Base-by-base conservation (phyloP, 2,329 filamentous ascomycete species). In the Colletotrichum sp. region DNA sequence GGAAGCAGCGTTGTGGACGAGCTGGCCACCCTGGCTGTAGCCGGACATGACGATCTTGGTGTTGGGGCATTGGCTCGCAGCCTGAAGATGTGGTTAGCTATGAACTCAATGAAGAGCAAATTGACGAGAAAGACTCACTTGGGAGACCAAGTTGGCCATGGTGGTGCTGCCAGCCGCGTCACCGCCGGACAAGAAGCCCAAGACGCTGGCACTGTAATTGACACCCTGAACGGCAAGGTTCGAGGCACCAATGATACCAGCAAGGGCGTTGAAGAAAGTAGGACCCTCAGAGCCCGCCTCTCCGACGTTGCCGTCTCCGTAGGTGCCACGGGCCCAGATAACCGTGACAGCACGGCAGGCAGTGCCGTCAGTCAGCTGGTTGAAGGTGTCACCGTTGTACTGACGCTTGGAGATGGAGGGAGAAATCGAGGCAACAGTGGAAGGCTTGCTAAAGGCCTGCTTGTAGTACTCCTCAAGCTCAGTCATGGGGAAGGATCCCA, bases 261-360 rank as follows among this genome's bases (percentile, higher is more conserved):
- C 84, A 3, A 91, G 80, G 4, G 86, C 86, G 39, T 85, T 82
- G 76, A 89, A 88, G 78, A 91, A 88, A 3, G 87, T 85, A 2
- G 89, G 89, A 1, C 90, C 90, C n/a, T 75, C 73, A 32, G 73
- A 75, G 4, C 86, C 84, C 4, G 87, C 78, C 25, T 80, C 80
- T 25, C 90, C 90, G 68, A 91, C 87, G 78, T 90, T 91, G 52
- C 89, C 89, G 2, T 75, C 44, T 80, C 91, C 89, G 6, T 85
- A 87, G 5, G 90, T 91, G 9, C 90, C 90, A 19, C 90, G 86
- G 25, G 90, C 90, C 78, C 89, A 91, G 78, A 92, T 88, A 67
- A 91, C 81, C 6, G 89, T 91, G 73, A 90, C 85, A 32, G 83
- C 79, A 57, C 86, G 87, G 81, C 87, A 89, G 8, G 73, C 13